These are phyloP conservation scores for Stachybotrys chartarum DNA, from an alignment of 2,329 filamentous ascomycete genomes.

Conservation along the genomic window DNA sequence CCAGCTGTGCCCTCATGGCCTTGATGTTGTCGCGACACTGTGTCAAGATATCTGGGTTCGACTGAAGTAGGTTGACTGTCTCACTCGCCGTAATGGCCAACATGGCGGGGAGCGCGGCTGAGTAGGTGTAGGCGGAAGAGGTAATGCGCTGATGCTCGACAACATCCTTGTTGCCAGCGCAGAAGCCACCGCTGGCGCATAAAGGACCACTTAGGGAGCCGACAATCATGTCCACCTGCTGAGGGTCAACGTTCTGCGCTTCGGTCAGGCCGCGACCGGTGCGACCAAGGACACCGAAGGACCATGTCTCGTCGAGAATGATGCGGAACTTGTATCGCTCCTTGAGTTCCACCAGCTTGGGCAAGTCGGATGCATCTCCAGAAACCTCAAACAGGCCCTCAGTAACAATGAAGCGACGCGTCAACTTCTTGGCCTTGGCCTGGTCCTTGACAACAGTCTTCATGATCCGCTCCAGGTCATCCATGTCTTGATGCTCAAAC, in stretches of 20 bases:
- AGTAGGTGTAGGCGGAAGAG: slow-evolving; percentile 89
- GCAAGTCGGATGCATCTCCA: slow-evolving; percentile 78
- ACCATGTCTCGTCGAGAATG: slow-evolving; percentile 96
- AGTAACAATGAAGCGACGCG: slow-evolving; percentile 89
- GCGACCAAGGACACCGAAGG: slow-evolving; percentile 86
- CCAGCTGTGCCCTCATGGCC: slow-evolving; percentile 77
- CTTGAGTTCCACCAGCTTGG: slow-evolving; percentile 87
- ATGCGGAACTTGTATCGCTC: slow-evolving; percentile 96
- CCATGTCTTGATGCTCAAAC: slow-evolving; percentile 96
- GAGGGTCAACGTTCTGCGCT: slow-evolving; percentile 90
- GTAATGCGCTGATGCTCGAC: slow-evolving; percentile 95
- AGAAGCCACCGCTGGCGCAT: slow-evolving; percentile 92
- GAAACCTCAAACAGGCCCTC: slow-evolving; percentile 90
- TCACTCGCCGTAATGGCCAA: slow-evolving; percentile 93
- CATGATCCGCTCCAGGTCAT: slow-evolving; percentile 81
- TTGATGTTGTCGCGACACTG: slow-evolving; percentile 82
- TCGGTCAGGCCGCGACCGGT: slow-evolving; percentile 91
- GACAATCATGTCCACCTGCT: slow-evolving; percentile 94
- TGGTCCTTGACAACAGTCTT: slow-evolving; percentile 83
- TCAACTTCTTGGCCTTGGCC: slow-evolving; percentile 75
- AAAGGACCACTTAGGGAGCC: slow-evolving; percentile 86
- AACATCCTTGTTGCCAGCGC: slow-evolving; percentile 83
- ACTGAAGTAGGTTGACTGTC: slow-evolving; percentile 78
- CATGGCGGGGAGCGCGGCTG: slow-evolving; percentile 87
- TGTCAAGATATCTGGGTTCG: slow-evolving; percentile 72